Conservation (phyloP, 805 yeast species). For the Wickerhamomyces subpelliculosus region DNA sequence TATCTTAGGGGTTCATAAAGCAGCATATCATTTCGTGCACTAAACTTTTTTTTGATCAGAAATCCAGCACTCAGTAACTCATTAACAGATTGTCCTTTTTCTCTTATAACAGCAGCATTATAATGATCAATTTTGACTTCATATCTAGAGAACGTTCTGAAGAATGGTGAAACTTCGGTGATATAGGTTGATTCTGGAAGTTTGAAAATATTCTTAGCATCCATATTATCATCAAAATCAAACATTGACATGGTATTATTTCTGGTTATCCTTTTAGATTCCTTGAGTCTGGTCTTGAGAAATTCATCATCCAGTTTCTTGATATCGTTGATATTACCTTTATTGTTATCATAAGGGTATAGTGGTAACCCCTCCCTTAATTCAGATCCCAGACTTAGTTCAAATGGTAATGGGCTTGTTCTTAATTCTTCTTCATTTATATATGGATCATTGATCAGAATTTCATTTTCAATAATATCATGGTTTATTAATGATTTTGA, state of each 20-base stretch:
- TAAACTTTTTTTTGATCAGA: constrained; percentile 1
- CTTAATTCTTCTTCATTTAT: constrained; percentile 27
- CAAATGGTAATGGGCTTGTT: constrained; percentile 31
- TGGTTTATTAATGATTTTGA: constrained; percentile 10
- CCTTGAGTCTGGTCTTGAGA: constrained; percentile 8
- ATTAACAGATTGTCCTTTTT: constrained; percentile 1
- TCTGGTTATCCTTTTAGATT: constrained; percentile 12
- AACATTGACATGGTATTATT: constrained; percentile 1
- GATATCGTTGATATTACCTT: background rate
- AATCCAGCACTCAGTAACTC: constrained; percentile 1
- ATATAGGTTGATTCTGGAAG: constrained; percentile 6
- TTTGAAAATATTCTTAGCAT: constrained; percentile 11
- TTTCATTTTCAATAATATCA: constrained; percentile 21
- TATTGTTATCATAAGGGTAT: background rate
- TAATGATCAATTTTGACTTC: constrained; percentile 4
- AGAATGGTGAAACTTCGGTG: constrained; percentile 17
- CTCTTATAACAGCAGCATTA: constrained; percentile 2
- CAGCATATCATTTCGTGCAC: background rate
- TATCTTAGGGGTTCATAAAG: constrained; percentile 3
- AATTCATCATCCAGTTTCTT: constrained; percentile 10
- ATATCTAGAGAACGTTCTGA: constrained; percentile 17
- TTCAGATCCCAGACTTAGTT: constrained; percentile 27
- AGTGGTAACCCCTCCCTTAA: constrained; percentile 4
- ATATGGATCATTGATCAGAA: constrained; percentile 27
- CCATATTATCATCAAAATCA: constrained; percentile 4